Conservation (phyloP, 139 green algal genomes). For the Micromonas commoda region DNA sequence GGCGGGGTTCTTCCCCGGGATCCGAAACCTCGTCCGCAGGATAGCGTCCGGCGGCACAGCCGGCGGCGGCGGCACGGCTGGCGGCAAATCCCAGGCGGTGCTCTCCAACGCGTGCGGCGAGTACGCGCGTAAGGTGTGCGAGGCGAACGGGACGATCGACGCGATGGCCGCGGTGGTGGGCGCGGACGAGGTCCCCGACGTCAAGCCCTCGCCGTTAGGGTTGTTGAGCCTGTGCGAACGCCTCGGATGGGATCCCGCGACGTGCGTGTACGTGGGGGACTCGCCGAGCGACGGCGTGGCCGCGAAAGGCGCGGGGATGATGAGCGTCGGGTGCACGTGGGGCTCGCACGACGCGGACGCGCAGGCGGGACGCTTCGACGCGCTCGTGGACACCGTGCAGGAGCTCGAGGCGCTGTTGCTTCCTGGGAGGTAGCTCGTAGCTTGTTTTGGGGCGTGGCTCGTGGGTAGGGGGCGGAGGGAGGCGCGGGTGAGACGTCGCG, state of each 20-base stretch:
- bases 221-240: background rate
- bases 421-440: too few relatives aligned
- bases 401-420: background rate
- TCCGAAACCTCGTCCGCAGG: background rate
- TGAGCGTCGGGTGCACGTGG: slow-evolving; percentile 18
- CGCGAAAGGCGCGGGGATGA: slow-evolving; percentile 17
- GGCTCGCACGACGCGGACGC: slow-evolving; percentile 18
- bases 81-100: background rate
- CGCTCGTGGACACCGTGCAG: background rate
- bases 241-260: background rate
- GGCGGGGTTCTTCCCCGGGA: slow-evolving; percentile 21
- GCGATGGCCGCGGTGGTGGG: background rate
- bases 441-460: too few relatives aligned
- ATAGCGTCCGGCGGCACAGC: too few relatives aligned
- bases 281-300: slow-evolving; percentile 24
- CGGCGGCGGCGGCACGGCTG: too few relatives aligned
- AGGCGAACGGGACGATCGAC: background rate
- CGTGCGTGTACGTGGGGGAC: slow-evolving; percentile 19
- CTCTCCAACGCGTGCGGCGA: slow-evolving; percentile 28
- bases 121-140: slow-evolving; percentile 16
- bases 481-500: too few relatives aligned
- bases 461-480: too few relatives aligned
- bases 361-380: background rate
- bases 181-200: slow-evolving; percentile 21
- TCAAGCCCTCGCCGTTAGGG: slow-evolving; percentile 24